Evolutionary conservation across 192 early-diverging fungal species (phyloP).

Genomic region (Backusella psychrophila): DNA sequence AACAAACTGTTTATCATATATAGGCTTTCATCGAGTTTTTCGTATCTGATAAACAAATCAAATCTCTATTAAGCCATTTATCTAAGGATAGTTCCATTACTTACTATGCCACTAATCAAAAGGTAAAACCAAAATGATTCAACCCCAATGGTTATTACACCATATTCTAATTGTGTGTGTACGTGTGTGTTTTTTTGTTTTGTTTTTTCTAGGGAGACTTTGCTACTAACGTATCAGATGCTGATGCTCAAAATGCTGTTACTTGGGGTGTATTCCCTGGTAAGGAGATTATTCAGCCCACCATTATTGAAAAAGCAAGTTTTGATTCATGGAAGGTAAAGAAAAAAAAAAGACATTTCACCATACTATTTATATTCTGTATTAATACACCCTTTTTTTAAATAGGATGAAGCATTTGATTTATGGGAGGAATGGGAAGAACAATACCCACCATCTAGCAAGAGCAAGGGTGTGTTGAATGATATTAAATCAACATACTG

Average conservation of each 20-base stretch:
- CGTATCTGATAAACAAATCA: constrained; percentile 58
- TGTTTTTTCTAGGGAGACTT: constrained; percentile 51
- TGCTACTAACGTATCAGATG: constrained; percentile 60
- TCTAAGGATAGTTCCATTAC: constrained; percentile 67
- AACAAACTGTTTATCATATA: neutral
- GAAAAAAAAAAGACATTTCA: neutral
- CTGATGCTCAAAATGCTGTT: constrained; percentile 67
- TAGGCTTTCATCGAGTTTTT: constrained; percentile 82
- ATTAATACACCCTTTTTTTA: neutral
- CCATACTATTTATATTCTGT: neutral
- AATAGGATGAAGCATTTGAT: constrained; percentile 72
- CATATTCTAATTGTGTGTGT: neutral
- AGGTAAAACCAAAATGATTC: constrained; percentile 27
- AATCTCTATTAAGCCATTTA: constrained; percentile 52
- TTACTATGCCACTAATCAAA: constrained; percentile 86
- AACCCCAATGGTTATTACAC: neutral
- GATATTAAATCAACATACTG: constrained; percentile 63
- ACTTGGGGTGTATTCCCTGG: constrained; percentile 93
- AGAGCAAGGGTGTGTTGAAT: constrained; percentile 58
- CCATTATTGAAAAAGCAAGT: constrained; percentile 70
- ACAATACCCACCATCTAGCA: constrained; percentile 59
- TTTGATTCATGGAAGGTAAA: constrained; percentile 79
- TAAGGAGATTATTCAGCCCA: constrained; percentile 86
- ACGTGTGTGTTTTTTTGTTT: too few relatives aligned
- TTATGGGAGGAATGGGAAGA: constrained; percentile 80